Percentiles rank a stretch among this genome's conserved stretches.
Conservation (phyloP, 1,284 basidiomycete species). For the Ganoderma boninense region DNA sequence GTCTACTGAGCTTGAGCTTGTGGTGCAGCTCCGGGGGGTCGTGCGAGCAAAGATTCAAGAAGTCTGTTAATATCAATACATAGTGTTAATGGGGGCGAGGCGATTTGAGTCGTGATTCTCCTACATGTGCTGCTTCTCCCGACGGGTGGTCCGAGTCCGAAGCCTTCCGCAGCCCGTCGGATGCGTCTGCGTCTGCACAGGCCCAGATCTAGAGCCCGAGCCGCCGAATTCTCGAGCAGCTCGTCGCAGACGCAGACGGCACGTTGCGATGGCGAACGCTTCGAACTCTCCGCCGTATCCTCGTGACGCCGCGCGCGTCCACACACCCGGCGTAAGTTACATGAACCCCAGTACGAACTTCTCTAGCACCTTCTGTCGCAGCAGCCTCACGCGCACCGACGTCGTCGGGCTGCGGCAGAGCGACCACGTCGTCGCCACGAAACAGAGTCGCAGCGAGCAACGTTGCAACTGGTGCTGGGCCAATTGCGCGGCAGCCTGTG, state of each 20-base stretch:
- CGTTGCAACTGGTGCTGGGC: too few species aligned
- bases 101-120: not conserved
- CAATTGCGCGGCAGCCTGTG: not conserved
- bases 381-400: not conserved
- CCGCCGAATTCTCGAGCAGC: too few species aligned
- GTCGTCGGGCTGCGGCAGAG: not conserved
- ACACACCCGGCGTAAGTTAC: too few species aligned
- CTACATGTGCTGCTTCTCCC: not conserved
- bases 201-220: too few species aligned
- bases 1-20: not conserved
- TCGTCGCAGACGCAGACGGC: not conserved
- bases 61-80: too few species aligned
- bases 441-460: too few species aligned
- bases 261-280: constrained; percentile 2
- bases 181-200: not conserved
- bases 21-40: not conserved
- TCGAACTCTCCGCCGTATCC: too few species aligned
- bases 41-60: not conserved
- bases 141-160: not conserved
- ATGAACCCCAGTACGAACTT: too few species aligned
- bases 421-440: not conserved
- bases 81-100: not conserved
- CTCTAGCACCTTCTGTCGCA: not conserved
- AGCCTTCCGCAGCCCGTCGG: not conserved
- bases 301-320: not conserved